These are phyloP conservation scores for Didymella pomorum DNA, from an alignment of 2,329 filamentous ascomycete species.

Conservation along the genomic window DNA sequence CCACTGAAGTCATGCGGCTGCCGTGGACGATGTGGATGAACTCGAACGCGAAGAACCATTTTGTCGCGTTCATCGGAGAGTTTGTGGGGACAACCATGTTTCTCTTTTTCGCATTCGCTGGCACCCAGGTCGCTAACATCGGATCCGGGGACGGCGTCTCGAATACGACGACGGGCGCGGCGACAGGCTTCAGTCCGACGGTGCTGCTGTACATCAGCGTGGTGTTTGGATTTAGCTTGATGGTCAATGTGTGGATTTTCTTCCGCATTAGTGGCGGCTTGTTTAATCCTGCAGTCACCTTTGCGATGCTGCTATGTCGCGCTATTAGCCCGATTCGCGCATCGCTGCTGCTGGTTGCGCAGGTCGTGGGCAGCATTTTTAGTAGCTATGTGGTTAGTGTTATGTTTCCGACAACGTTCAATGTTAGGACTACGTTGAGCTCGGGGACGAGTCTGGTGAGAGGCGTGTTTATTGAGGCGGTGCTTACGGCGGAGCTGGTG, in stretches of 20 bases:
- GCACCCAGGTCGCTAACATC: slow-evolving; percentile 58
- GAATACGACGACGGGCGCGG: slow-evolving; percentile 54
- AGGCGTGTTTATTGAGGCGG: slow-evolving; percentile 56
- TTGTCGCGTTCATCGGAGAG: slow-evolving; percentile 59
- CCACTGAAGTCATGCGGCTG: slow-evolving; percentile 50
- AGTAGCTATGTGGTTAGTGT: slow-evolving; percentile 55
- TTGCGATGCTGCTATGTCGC: slow-evolving; percentile 49
- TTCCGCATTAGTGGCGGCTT: slow-evolving; percentile 48
- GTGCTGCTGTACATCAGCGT: slow-evolving; percentile 50
- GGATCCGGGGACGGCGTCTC: slow-evolving; percentile 47
- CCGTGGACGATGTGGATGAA: slow-evolving; percentile 51
- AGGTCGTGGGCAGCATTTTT: slow-evolving; percentile 56
- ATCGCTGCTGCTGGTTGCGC: slow-evolving; percentile 54
- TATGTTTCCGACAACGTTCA: slow-evolving; percentile 57
- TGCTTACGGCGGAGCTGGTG: slow-evolving; percentile 48
- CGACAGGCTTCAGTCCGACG: slow-evolving; percentile 22
- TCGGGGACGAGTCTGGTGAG: slow-evolving; percentile 52
- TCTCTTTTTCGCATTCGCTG: slow-evolving; percentile 56
- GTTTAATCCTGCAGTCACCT: slow-evolving; percentile 45
- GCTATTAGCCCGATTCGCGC: slow-evolving; percentile 55
- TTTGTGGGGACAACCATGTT: slow-evolving; percentile 57
- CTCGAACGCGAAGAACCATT: slow-evolving; percentile 48
- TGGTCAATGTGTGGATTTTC: slow-evolving; percentile 53
- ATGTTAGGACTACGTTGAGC: slow-evolving; percentile 56
- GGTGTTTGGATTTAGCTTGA: slow-evolving; percentile 48